Base-by-base conservation (phyloP, 1,139 yeast genomes). In the Pichia sp. region DNA sequence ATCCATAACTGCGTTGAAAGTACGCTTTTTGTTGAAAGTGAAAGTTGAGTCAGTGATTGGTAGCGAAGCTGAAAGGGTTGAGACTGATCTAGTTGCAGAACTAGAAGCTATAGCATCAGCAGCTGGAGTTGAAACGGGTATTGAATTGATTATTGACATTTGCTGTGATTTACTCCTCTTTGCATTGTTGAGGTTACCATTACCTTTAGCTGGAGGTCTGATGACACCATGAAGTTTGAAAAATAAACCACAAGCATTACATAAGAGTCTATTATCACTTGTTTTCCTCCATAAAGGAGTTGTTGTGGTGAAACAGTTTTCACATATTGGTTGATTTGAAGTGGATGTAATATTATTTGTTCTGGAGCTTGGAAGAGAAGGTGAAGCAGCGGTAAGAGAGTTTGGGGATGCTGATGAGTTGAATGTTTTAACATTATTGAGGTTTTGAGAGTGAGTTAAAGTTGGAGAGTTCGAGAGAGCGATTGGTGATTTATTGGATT, bases 241-340 rank as follows among this genome's bases (percentile, higher is more conserved):
- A 48, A 74, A 75, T 31, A 75, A 60, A 1, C 81, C 80, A 60
- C 81, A 75, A 0, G 81, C 81, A 53, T 75, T 75, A 54, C 81
- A 75, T 18, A 75, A 58, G 15, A 78, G 66, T 50, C 74, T 69
- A 7, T 77, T 77, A 44, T 66, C 71, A 21, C 58, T 55, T 8
- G 79, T 74, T 50, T 74, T 69, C 34, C 81, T 62, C 81, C 81
- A 75, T 25, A 75, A 57, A 4, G 81, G 81, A 0, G 81, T 75
- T 21, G 76, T 74, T 19, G 69, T 60, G 1, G 80, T 74, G 41
- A 71, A 72, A 55, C 81, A 75, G 54, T 74, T 74, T 45, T 67
- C 63, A 57, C 81, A 75, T 10, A 55, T 52, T 28, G 60, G 61
- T 33, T 56, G 59, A 24, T 43, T 50, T 11, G 26, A 14, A 19